Evolutionary conservation across 2,329 filamentous ascomycete species (phyloP), one percentile per base, ranked within the genome.

Genomic region (Plenodomus lindquistii): DNA sequence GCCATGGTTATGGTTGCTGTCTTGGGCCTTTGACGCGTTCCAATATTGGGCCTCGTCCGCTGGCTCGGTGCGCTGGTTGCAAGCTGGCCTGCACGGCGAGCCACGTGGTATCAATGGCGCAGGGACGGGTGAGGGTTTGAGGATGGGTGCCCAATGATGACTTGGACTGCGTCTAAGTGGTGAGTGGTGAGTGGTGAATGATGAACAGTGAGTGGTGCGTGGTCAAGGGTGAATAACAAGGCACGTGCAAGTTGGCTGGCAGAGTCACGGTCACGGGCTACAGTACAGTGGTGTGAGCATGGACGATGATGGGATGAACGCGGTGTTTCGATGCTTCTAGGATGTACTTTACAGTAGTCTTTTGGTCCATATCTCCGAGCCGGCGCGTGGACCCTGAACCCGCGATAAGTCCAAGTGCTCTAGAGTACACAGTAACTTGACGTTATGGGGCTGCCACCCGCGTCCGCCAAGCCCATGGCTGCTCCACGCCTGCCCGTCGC

Each of bases 1-100:
- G 75, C 75, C 75, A 77, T 78, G 29, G 27, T 31, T 31, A 77
- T 78, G 29, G 27, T 31, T 31, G 27, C 27, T 31, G 9, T n/a
- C n/a, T n/a, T n/a, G n/a, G n/a, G 27, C 27, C 27, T 7, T 8
- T 31, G 11, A 31, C 27, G 27, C 27, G 27, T 13, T 31, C 27
- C 27, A 31, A 31, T 31, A 31, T 31, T 15, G 27, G 15, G 22
- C 5, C 6, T 6, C 22, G 22, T 24, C 6, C 22, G 11, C 5
- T 24, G 22, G 22, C 40, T 21, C n/a, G 19, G 27, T 21, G 27
- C 17, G 8, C 16, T 42, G 40, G 40, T n/a, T n/a, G n/a, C n/a
- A 24, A 11, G 16, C 40, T 10, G 24, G 3, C 18, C 36, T 42
- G 16, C 40, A 18, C 29, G 2, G 13, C n/a, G 40, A 21, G 40